Evolutionary conservation across 2,329 filamentous ascomycete genomes (phyloP), one percentile per base, ranked within the genome.

Genomic region (Neopestalotiopsis rosae): DNA sequence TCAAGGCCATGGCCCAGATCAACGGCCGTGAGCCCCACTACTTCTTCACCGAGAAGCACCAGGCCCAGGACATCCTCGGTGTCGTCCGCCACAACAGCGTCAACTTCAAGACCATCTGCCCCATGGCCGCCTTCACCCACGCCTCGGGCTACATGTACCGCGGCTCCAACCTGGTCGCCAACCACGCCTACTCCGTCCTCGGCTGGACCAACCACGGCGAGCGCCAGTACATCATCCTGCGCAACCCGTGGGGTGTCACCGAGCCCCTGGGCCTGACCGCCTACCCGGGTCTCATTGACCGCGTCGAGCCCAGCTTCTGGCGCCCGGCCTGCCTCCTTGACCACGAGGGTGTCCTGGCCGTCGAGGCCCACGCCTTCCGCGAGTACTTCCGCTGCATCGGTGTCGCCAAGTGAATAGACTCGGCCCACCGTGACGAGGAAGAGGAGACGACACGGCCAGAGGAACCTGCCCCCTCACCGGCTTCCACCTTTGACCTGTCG

Each of bases 1-100:
- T 84, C 74, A 84, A 83, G 76, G 80, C 81, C 64, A 83, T 83
- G 81, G 81, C 80, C 4, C 82, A 84, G 76, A 78, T 84, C 72
- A 82, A 81, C 73, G 79, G 78, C 57, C 78, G 76, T 56, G 76
- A 79, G 42, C 79, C 80, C 40, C 74, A 77, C 30, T 82, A 82
- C 77, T 82, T 74, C 73, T 71, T 76, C 71, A 77, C 74, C 6
- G 72, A 77, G 57, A 75, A 76, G 49, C 80, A 79, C 74, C 75
- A 75, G 9, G 72, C 75, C 30, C 63, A 70, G 13, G 79, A 81
- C 68, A 74, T 84, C 3, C 68, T 81, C 9, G 80, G 80, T 14
- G 68, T 84, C 3, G 80, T 84, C 57, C 81, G 82, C 71, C 38
- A 72, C 64, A 76, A 77, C 78, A 79, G 77, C 70, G 76, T 83